Evolutionary conservation across 371 early-diverging fungal species (phyloP).

Genomic region (Smittium culicis): DNA sequence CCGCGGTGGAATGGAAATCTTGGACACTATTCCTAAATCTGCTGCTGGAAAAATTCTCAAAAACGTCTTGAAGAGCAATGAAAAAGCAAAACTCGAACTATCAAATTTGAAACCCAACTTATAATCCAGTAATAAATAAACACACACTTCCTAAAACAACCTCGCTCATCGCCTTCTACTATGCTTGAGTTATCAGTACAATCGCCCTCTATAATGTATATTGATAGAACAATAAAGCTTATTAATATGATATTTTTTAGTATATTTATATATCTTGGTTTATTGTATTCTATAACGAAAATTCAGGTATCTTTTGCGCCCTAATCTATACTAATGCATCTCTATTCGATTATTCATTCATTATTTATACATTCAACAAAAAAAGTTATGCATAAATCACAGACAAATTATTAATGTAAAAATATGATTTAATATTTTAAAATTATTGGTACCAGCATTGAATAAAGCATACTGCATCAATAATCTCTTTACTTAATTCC

Average conservation of each 20-base stretch:
- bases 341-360: no score
- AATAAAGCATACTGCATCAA: no score
- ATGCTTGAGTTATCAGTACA: background rate
- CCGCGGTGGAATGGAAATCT: constrained; percentile 62
- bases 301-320: background rate
- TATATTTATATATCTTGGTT: background rate
- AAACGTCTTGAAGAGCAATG: constrained; percentile 6
- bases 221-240: no score
- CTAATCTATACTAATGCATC: no score
- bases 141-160: background rate
- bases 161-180: background rate
- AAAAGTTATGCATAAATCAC: no score
- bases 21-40: constrained; percentile 56
- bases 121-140: background rate
- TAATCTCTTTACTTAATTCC: no score
- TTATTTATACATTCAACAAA: no score
- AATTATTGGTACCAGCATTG: no score
- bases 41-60: constrained; percentile 67
- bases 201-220: background rate
- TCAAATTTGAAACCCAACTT: background rate
- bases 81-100: background rate
- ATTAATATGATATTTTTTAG: no score
- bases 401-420: no score
- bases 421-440: no score
- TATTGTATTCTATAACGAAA: background rate